Evolutionary conservation across 257 asterid species (phyloP).

Genomic region (Phtheirospermum japonicum): DNA sequence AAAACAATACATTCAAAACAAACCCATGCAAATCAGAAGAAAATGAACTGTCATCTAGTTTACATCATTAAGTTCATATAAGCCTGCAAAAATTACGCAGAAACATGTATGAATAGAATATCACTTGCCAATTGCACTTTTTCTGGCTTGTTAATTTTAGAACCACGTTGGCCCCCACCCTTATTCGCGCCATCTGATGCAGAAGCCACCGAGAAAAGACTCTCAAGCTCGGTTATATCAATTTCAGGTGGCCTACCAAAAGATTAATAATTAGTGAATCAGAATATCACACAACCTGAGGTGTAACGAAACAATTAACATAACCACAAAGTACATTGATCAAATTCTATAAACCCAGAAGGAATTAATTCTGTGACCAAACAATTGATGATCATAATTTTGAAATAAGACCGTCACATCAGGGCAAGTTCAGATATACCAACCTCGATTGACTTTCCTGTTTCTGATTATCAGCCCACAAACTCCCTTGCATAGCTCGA

Average conservation of each 20-base stretch:
- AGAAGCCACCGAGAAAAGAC: constrained; percentile 95
- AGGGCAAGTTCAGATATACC: constrained; percentile 31
- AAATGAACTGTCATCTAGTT: constrained; percentile 14
- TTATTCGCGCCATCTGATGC: constrained; percentile 72
- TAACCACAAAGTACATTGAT: constrained; percentile 13
- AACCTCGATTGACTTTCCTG: constrained; percentile 79
- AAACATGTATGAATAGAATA: constrained; percentile 27
- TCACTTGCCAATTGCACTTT: constrained; percentile 89
- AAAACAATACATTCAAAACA: no score
- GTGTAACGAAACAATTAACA: constrained; percentile 12
- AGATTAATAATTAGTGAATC: constrained; percentile 28
- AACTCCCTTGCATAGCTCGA: constrained; percentile 92
- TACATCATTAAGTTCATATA: constrained; percentile 12
- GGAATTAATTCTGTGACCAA: background rate
- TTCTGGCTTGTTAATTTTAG: constrained; percentile 88
- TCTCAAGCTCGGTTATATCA: constrained; percentile 94
- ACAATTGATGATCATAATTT: constrained; percentile 14
- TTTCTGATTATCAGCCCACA: constrained; percentile 93
- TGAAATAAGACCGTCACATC: constrained; percentile 12
- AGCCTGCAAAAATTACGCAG: constrained; percentile 19
- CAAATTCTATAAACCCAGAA: constrained; percentile 16
- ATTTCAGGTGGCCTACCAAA: constrained; percentile 87
- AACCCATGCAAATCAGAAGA: constrained; percentile 9
- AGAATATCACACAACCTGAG: constrained; percentile 29
- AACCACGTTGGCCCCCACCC: constrained; percentile 71